Conservation (phyloP, 1,139 yeast genomes). For the Yamadazyma taylorii region DNA sequence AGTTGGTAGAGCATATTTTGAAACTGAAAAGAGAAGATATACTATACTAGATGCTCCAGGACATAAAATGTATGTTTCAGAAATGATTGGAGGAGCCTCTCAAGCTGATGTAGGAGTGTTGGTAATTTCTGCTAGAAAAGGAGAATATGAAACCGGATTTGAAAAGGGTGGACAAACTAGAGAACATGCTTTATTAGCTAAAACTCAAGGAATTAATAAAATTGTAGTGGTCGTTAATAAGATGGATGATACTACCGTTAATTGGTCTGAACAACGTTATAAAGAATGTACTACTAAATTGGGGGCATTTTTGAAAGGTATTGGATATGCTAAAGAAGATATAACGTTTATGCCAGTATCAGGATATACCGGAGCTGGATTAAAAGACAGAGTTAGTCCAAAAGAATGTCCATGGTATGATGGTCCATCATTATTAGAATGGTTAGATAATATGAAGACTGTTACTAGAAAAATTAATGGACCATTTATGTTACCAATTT, state of each 20-base stretch:
- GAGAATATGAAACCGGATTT: slow-evolving; percentile 98
- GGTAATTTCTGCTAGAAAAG: slow-evolving; percentile 97
- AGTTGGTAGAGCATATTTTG: slow-evolving; percentile 96
- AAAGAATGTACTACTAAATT: slow-evolving; percentile 91
- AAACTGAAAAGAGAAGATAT: slow-evolving; percentile 96
- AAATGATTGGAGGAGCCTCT: slow-evolving; percentile 99
- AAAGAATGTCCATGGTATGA: slow-evolving; percentile 87
- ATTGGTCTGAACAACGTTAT: slow-evolving; percentile 94
- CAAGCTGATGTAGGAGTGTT: slow-evolving; percentile 98
- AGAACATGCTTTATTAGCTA: slow-evolving; percentile 96
- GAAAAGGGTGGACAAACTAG: slow-evolving; percentile 99
- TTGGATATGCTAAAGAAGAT: slow-evolving; percentile 87
- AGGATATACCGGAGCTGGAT: slow-evolving; percentile 96
- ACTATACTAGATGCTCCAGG: slow-evolving; percentile 99
- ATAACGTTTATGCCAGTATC: slow-evolving; percentile 94
- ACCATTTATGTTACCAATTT: slow-evolving; percentile 95
- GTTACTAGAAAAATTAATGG: slow-evolving; percentile 86
- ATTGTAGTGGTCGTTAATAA: slow-evolving; percentile 92
- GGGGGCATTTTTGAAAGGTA: slow-evolving; percentile 75
- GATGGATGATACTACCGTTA: slow-evolving; percentile 98
- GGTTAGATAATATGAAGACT: slow-evolving; percentile 77
- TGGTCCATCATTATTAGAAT: slow-evolving; percentile 91
- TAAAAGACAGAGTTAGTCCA: slow-evolving; percentile 77
- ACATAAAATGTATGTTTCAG: slow-evolving; percentile 96
- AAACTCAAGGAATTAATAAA: slow-evolving; percentile 96